Percentiles rank a stretch among this genome's conserved stretches.
Conservation (phyloP, 257 asterid genomes). For the Anisodus tanguticus region DNA sequence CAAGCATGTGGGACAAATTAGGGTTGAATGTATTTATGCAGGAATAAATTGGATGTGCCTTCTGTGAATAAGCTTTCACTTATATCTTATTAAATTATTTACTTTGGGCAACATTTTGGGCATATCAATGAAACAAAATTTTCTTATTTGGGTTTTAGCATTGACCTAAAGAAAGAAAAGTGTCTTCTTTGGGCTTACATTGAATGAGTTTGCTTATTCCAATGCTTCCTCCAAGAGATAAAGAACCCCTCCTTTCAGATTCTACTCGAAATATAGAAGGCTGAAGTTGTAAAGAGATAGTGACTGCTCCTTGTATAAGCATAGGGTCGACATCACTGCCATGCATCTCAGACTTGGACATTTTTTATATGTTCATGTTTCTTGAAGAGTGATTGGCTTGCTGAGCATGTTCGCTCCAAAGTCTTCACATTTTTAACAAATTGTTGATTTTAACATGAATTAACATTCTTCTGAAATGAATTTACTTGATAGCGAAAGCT, state of each 20-base stretch:
- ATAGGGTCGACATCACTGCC: not conserved
- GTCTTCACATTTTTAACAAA: not conserved
- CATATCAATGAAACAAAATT: not conserved
- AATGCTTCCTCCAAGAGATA: constrained; percentile 19
- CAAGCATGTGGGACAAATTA: constrained; percentile 14
- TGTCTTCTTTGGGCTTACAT: not conserved
- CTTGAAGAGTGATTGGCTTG: constrained; percentile 11
- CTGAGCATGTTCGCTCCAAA: not conserved
- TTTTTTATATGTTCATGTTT: not conserved
- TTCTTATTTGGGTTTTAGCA: constrained; percentile 7
- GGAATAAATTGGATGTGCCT: not conserved
- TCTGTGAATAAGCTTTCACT: constrained; percentile 6
- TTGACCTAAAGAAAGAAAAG: not conserved
- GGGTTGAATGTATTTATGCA: constrained; percentile 22
- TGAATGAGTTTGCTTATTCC: constrained; percentile 1
- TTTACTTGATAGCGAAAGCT: no score
- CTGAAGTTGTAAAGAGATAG: not conserved
- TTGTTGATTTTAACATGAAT: not conserved
- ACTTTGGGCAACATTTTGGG: not conserved
- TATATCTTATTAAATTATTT: not conserved
- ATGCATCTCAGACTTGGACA: not conserved
- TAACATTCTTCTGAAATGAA: not conserved
- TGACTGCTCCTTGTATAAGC: constrained; percentile 2
- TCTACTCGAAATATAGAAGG: not conserved
- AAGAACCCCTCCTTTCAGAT: constrained; percentile 11